Evolutionary conservation across 495 filamentous ascomycete species (phyloP), one percentile per base, ranked within the genome.

Genomic region (Copromyces sp.): DNA sequence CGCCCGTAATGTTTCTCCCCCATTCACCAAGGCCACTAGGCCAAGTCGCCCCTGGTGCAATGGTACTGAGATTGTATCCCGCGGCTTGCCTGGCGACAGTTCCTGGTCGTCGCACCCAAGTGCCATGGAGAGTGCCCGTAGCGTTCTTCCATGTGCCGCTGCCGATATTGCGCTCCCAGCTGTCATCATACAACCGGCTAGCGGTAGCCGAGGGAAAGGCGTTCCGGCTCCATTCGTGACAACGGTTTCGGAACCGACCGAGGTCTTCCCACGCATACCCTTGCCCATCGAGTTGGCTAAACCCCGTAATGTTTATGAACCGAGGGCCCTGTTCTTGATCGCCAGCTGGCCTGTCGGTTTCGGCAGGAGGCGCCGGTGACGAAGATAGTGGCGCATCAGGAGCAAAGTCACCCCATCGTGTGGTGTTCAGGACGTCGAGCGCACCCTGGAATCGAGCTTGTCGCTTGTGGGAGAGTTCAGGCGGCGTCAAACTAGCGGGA

Each of bases 251-350:
- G 75, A 84, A 84, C 84, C 77, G 86, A 75, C 71, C 81, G 80
- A 81, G 86, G 85, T 80, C 88, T 79, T 80, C 86, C 94, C 94
- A 97, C 3, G 87, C 89, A 81, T 90, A 93, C 14, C 53, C 53
- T 11, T 65, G 32, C 39, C 86, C 89, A 79, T 96, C 90, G 42
- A 89, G 87, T 72, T 90, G 83, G 70, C 91, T 86, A 32, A 94
- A 87, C 3, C 94, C 94, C 16, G 90, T 89, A 72, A 95, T 82
- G 71, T 96, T 95, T 73, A 96, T 82, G 84, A 89, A 94, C 73
- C 83, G 88, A 80, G 73, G 72, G n/a, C 70, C 73, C 69, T 20
- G 74, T 39, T 71, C 75, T 29, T 70, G 76, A 68, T 75, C 47
- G 20, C 4, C 20, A 29, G 1, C 47, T 32, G 47, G 47, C 12